A percentile compares a stretch with the other conserved stretches of the same genome.
Conservation (phyloP, 208 protist genomes). For the Tritrichomonas foetus region DNA sequence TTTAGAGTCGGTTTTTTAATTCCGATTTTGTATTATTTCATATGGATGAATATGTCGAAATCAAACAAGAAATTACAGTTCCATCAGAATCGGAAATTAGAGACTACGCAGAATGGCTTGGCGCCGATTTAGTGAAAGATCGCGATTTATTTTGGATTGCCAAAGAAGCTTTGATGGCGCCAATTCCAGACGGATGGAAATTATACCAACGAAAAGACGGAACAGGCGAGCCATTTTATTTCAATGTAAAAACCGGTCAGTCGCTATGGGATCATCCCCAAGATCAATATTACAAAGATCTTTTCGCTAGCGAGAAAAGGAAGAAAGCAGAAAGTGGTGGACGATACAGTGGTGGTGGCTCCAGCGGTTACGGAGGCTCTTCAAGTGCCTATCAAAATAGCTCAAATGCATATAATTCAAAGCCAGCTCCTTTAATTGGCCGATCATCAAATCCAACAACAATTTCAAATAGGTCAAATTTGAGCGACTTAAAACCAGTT, state of each 20-base stretch:
- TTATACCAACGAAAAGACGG: conserved; percentile 32
- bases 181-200: conserved; percentile 15
- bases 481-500: no score
- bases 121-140: neutral
- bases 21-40: no score
- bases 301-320: neutral
- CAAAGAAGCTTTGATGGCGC: neutral
- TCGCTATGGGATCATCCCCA: conserved; percentile 20
- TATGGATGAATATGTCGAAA: no score
- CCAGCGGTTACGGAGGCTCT: no score
- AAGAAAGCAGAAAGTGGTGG: neutral
- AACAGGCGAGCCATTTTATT: conserved; percentile 7
- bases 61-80: neutral
- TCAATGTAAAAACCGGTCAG: neutral
- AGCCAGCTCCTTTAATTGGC: no score
- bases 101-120: conserved; percentile 4
- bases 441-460: no score
- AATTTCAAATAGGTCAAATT: no score
- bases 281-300: neutral
- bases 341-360: no score
- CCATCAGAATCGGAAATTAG: neutral
- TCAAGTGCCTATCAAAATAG: no score
- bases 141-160: conserved; percentile 18
- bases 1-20: no score
- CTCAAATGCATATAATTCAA: no score